Evolutionary conservation across 371 early-diverging fungal species (phyloP), one percentile per base, ranked within the genome.

Genomic region (Chytridiales sp.): DNA sequence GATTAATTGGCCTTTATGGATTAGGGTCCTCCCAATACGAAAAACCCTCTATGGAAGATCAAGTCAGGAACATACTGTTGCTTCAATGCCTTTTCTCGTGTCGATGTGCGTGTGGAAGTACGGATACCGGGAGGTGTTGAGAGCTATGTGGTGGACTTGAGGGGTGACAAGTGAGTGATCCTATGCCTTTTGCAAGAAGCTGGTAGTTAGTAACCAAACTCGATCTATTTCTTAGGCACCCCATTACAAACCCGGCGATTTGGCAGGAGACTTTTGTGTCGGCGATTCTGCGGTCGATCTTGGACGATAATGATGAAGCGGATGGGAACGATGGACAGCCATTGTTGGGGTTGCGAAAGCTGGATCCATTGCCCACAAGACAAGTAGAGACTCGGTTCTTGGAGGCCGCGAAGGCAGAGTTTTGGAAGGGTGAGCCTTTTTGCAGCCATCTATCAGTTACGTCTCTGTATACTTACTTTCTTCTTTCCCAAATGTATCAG

Each of bases 41-140:
- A 61, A 22, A 69, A 64, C 26, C 72, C 72, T 27, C n/a, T n/a
- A n/a, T 84, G 81, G 81, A 83, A 82, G 64, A 82, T 86, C 44
- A 67, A 69, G n/a, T 77, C 79, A 11, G 86, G 85, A n/a, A 83
- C 80, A 1, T 86, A 66, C 68, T 92, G 93, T 68, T 91, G 94
- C 64, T 97, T 89, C 77, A 95, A 97, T 72, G 94, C 95, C 19
- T 95, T 97, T 65, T 90, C 94, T 15, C 84, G 93, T 22, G 90
- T 94, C 5, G 98, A 97, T 80, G 86, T 97, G 22, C 86, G 98
- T 32, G 98, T 97, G n/a, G 93, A 95, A 70, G 94, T 95, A 36
- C 87, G 89, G 60, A 95, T 97, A 66, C 98, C 98, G 1, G 98
- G 98, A 52, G 95, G 98, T 46, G 98, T 97, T 1, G 94, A 93